Evolutionary conservation across 2,329 filamentous ascomycete genomes (phyloP).

Genomic region (Trichoderma citrinoviride): DNA sequence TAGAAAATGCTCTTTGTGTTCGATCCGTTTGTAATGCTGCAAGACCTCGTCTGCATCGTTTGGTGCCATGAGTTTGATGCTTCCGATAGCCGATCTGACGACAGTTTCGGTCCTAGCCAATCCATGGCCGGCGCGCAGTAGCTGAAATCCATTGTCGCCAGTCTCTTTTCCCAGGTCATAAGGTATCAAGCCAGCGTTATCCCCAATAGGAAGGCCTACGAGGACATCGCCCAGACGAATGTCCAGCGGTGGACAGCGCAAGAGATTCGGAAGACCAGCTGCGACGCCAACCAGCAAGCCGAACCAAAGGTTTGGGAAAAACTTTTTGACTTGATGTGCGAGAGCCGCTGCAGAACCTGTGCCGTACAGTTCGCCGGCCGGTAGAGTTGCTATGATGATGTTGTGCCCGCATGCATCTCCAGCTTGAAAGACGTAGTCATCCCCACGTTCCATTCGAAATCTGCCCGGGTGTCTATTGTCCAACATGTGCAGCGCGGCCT

Average conservation of each 20-base stretch:
- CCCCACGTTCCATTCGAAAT: conserved; percentile 33
- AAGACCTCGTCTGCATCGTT: conserved; percentile 28
- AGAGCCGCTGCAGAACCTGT: conserved; percentile 36
- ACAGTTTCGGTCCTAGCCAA: conserved; percentile 33
- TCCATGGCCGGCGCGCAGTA: conserved; percentile 28
- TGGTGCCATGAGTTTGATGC: conserved; percentile 30
- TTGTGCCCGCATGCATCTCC: conserved; percentile 39
- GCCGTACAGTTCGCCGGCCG: conserved; percentile 36
- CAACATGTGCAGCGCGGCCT: conserved; percentile 36
- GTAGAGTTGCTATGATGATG: conserved; percentile 37
- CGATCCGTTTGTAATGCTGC: conserved; percentile 28
- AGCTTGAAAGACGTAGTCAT: conserved; percentile 39
- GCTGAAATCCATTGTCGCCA: conserved; percentile 28
- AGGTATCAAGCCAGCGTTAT: conserved; percentile 31
- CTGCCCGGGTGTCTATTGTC: conserved; percentile 34
- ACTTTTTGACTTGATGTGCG: conserved; percentile 35
- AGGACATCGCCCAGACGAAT: conserved; percentile 40
- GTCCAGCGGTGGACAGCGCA: conserved; percentile 29
- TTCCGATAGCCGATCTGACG: conserved; percentile 36
- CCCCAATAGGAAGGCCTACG: conserved; percentile 30
- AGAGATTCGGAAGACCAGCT: conserved; percentile 36
- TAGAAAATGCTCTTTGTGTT: conserved; percentile 25
- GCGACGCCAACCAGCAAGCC: conserved; percentile 40
- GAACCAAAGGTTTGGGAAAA: conserved; percentile 40
- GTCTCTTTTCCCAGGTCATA: conserved; percentile 38